phyloP scores from a whole-genome alignment of 768 basidiomycete species.

The Pleurotus citrinopileatus region DNA sequence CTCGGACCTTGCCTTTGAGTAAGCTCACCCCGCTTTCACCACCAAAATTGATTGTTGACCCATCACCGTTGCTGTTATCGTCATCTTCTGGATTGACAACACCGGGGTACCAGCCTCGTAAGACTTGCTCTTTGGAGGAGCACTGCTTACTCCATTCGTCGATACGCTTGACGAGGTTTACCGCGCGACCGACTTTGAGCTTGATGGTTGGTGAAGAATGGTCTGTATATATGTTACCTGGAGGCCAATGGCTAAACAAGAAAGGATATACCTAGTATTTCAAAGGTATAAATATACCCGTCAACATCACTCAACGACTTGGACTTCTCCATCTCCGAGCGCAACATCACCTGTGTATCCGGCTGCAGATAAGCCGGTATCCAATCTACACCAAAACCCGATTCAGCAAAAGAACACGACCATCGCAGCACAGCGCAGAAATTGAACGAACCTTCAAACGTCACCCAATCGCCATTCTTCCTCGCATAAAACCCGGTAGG shows the following conservation, averaged over 20 bases:
- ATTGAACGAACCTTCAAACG: constrained; percentile 56
- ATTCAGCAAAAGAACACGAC: not conserved
- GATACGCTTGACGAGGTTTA: constrained; percentile 69
- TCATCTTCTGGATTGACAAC: constrained; percentile 14
- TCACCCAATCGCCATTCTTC: constrained; percentile 44
- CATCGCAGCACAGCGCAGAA: too few species aligned
- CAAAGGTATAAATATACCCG: constrained; percentile 83
- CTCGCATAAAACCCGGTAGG: constrained; percentile 58
- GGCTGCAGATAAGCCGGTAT: constrained; percentile 62
- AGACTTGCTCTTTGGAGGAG: constrained; percentile 68
- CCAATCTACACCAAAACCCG: constrained; percentile 45
- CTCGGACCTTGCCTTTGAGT: constrained; percentile 62
- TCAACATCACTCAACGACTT: constrained; percentile 34
- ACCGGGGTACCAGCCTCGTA: constrained; percentile 73
- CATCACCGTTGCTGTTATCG: too few species aligned
- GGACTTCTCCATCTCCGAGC: constrained; percentile 50
- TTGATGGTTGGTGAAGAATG: constrained; percentile 40
- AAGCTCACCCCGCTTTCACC: constrained; percentile 39
- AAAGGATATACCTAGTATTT: constrained; percentile 59
- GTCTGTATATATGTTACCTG: constrained; percentile 9
- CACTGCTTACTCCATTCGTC: constrained; percentile 85
- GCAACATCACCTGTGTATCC: constrained; percentile 58
- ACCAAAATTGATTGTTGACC: constrained; percentile 21
- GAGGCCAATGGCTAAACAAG: not conserved
- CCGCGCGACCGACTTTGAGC: constrained; percentile 78